Conservation (phyloP, 352 stramenopile species). For the Globisporangium polare region DNA sequence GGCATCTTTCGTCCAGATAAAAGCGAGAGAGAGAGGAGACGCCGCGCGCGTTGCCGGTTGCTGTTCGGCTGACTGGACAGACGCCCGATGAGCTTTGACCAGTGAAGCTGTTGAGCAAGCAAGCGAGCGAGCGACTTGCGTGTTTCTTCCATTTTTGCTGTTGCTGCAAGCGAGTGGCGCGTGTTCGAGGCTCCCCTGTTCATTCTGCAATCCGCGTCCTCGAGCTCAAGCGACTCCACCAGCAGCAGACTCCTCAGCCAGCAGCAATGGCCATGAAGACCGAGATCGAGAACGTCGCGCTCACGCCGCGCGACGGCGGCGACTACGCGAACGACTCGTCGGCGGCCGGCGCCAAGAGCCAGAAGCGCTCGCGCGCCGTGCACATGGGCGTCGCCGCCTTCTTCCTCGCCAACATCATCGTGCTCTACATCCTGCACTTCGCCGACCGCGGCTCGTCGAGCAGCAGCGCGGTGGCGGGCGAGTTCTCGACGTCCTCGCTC, state of each 20-base stretch:
- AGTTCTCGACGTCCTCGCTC: slow-evolving; percentile 34
- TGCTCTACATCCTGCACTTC: slow-evolving; percentile 82
- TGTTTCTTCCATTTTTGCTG: slow-evolving; percentile 6
- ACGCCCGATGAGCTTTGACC: background rate
- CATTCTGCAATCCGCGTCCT: slow-evolving; percentile 26
- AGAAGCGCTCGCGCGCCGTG: slow-evolving; percentile 28
- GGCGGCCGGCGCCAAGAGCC: slow-evolving; percentile 11
- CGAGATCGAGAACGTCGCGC: slow-evolving; percentile 29
- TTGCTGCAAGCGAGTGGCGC: background rate
- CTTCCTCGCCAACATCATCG: slow-evolving; percentile 77
- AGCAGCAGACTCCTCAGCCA: background rate
- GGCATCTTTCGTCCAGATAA: background rate
- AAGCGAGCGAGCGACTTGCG: slow-evolving; percentile 2
- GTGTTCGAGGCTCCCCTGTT: background rate
- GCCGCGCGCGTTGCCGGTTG: too few species aligned
- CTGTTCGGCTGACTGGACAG: too few species aligned
- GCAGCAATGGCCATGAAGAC: slow-evolving; percentile 15
- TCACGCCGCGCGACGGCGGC: slow-evolving; percentile 44
- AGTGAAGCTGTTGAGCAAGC: background rate
- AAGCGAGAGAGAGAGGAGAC: background rate
- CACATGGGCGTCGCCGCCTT: slow-evolving; percentile 42
- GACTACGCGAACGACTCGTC: slow-evolving; percentile 22
- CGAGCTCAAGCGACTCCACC: slow-evolving; percentile 9
- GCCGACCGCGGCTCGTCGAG: slow-evolving; percentile 43
- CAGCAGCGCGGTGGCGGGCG: slow-evolving; percentile 25